Conservation (phyloP, 2,329 filamentous ascomycete genomes). For the Epichloe typhina region DNA sequence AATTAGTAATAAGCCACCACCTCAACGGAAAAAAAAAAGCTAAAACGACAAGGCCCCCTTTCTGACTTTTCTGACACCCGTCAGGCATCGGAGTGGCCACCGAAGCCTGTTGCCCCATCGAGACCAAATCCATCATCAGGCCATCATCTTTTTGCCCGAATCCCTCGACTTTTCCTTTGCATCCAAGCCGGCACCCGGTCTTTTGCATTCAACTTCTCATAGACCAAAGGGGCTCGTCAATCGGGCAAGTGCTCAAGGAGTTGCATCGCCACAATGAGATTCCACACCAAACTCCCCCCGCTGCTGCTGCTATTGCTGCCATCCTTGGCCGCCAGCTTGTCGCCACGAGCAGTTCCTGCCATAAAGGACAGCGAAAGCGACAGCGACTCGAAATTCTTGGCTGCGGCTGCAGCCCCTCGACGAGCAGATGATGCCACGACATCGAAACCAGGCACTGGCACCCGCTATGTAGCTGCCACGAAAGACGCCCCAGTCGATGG, state of each 20-base stretch:
- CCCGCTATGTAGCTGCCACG: constrained; percentile 27
- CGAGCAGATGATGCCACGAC: constrained; percentile 15
- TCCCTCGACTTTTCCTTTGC: not conserved
- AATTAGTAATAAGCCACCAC: not conserved
- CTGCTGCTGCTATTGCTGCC: constrained; percentile 49
- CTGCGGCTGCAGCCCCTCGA: constrained; percentile 9
- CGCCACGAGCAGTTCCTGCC: constrained; percentile 16
- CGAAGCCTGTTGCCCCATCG: not conserved
- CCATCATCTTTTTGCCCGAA: not conserved
- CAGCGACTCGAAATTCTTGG: constrained; percentile 11
- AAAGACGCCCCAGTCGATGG: constrained; percentile 87
- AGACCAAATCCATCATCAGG: not conserved
- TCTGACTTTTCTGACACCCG: not conserved
- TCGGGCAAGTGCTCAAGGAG: not conserved
- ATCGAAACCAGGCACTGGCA: constrained; percentile 16
- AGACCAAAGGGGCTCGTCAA: not conserved
- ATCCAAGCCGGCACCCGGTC: not conserved
- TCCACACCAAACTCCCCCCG: constrained; percentile 39
- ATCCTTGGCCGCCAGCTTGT: constrained; percentile 34
- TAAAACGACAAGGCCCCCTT: not conserved
- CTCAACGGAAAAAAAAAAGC: not conserved
- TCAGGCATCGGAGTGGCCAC: not conserved
- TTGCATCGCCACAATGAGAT: constrained; percentile 37
- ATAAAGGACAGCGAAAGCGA: constrained; percentile 9
- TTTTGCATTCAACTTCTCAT: not conserved